Percentiles rank a stretch among this genome's conserved stretches.
Conservation (phyloP, 176 grass and related monocot genomes). For the Eleusine coracana region DNA sequence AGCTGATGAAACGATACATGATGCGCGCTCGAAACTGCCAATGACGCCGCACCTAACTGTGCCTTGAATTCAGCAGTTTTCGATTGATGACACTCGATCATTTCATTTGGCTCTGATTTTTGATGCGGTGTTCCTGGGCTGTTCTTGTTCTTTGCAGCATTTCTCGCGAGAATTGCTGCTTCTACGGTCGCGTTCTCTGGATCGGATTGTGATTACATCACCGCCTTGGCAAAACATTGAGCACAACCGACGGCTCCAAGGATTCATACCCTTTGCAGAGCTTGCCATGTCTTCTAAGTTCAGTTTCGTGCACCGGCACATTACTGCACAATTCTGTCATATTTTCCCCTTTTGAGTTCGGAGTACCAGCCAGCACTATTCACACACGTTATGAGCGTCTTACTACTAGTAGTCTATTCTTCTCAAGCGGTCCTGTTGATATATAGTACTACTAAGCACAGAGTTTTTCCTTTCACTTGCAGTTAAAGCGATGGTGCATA, state of each 20-base stretch:
- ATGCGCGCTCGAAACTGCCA: neutral
- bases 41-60: conserved; percentile 34
- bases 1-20: neutral
- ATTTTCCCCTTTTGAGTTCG: neutral
- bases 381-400: neutral
- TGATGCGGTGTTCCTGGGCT: neutral
- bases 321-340: neutral
- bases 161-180: neutral
- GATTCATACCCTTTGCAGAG: neutral
- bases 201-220: too few species aligned
- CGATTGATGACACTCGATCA: neutral
- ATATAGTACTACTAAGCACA: neutral
- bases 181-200: too few species aligned
- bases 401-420: neutral
- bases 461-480: conserved; percentile 7
- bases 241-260: neutral
- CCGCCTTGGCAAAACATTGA: neutral
- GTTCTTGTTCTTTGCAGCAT: neutral
- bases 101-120: neutral
- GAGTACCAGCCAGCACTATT: neutral
- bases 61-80: neutral
- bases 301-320: conserved; percentile 19
- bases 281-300: conserved; percentile 36
- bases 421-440: neutral
- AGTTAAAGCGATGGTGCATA: conserved; percentile 29